Base-by-base conservation (phyloP, 176 grass and related monocot genomes). In the Typha latifolia region DNA sequence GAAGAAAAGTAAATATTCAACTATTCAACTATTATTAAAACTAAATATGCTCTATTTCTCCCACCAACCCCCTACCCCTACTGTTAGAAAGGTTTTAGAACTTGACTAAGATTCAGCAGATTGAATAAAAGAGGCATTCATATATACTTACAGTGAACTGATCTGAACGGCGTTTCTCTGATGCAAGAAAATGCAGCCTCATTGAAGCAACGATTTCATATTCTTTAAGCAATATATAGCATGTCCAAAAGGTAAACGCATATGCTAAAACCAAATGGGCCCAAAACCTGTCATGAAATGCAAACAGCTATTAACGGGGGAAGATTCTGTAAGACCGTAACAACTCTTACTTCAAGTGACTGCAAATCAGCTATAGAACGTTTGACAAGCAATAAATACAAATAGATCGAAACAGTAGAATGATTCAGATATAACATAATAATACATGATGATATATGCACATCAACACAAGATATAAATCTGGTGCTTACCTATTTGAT, bases 181-280 rank as follows among this genome's bases (percentile, higher is more conserved):
- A 85, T 72, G 95, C 84, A 81, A 99, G 84, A 75, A 99, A 99
- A 37, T 79, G 76, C 64, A 99, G 59, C 63, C 95, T 90, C 95
- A 99, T 99, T 49, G 62, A 77, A 76, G 81, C 84, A 19, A 99
- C 86, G 64, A 87, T 83, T 78, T 73, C 79, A 71, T 99, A 99
- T 62, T 99, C 95, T 61, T 61, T 85, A 47, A 84, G 67, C 21
- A 99, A 79, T 23, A 99, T 76, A 78, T 94, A 99, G 69, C 86
- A 99, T 22, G 89, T 94, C 95, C 95, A 99, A 87, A 87, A 99
- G 77, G 95, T 94, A 81, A 99, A 90, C 48, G 63, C 77, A 85
- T 99, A 99, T 69, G 84, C 81, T 89, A 99, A 87, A 31, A 47
- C 50, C 74, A 94, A 72, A 71, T 99, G 95, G 50, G 84, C 73